Evolutionary conservation across 2,329 filamentous ascomycete species (phyloP).

Genomic region (Golovinomyces cichoracearum): DNA sequence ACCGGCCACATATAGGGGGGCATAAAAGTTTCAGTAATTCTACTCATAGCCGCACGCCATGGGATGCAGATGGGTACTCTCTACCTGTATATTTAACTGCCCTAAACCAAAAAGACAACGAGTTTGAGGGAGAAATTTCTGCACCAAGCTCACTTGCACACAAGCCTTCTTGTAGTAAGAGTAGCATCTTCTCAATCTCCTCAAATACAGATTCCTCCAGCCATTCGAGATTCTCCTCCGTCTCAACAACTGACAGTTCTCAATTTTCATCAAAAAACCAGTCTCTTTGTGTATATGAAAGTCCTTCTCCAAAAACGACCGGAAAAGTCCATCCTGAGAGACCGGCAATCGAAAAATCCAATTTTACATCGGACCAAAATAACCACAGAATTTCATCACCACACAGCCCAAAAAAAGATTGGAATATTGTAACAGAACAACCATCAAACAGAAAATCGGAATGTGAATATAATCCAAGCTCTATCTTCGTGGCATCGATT

Average conservation of each 20-base stretch:
- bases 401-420: not conserved
- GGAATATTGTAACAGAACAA: not conserved
- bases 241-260: slow-evolving; percentile 12
- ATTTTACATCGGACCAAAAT: no score
- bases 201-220: slow-evolving; percentile 13
- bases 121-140: slow-evolving; percentile 1
- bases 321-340: not conserved
- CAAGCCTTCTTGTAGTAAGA: slow-evolving; percentile 14
- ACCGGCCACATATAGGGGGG: slow-evolving; percentile 8
- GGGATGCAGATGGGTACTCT: slow-evolving; percentile 17
- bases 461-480: not conserved
- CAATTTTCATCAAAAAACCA: slow-evolving; percentile 3
- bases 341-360: not conserved
- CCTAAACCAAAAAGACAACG: slow-evolving; percentile 6
- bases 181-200: slow-evolving; percentile 14
- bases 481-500: not conserved
- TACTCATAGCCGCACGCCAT: slow-evolving; percentile 14
- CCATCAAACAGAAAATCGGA: not conserved
- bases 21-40: slow-evolving; percentile 5
- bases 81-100: slow-evolving; percentile 12
- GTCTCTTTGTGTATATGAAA: slow-evolving; percentile 2
- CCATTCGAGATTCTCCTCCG: slow-evolving; percentile 15
- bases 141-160: slow-evolving; percentile 11
- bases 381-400: no score
- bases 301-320: not conserved